phyloP scores from a whole-genome alignment of 2,329 filamentous ascomycete species.

The Fusarium cicatricum region DNA sequence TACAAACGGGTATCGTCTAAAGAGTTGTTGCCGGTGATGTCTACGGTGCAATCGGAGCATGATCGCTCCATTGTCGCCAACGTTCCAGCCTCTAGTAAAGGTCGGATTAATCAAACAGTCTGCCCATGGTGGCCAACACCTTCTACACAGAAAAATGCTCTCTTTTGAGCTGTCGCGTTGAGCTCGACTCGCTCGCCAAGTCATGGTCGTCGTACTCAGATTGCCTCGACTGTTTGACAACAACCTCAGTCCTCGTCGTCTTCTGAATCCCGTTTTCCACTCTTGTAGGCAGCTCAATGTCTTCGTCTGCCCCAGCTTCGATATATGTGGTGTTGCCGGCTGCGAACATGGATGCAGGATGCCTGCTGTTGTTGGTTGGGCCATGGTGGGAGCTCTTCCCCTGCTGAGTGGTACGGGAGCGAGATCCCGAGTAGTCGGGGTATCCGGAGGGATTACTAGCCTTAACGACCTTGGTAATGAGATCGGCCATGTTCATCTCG shows the following conservation, averaged over 20 bases:
- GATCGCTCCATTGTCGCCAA: background rate
- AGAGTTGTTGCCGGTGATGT: background rate
- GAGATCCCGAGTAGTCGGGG: constrained; percentile 35
- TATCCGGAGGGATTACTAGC: constrained; percentile 34
- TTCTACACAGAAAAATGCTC: constrained; percentile 33
- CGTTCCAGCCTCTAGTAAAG: background rate
- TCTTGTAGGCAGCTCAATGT: constrained; percentile 29
- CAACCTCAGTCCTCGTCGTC: constrained; percentile 38
- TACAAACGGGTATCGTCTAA: constrained; percentile 17
- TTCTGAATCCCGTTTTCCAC: constrained; percentile 35
- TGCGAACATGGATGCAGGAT: constrained; percentile 32
- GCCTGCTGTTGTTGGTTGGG: constrained; percentile 6
- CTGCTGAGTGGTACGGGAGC: constrained; percentile 22
- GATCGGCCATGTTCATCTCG: constrained; percentile 62
- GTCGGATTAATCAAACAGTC: background rate
- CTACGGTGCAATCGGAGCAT: background rate
- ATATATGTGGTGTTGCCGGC: constrained; percentile 36
- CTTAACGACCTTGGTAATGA: constrained; percentile 53
- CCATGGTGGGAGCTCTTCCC: constrained; percentile 24
- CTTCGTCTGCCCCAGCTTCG: constrained; percentile 32
- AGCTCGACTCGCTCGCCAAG: constrained; percentile 33
- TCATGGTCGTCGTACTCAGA: constrained; percentile 36
- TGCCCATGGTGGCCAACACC: background rate
- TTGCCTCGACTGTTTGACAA: constrained; percentile 29
- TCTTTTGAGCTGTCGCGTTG: constrained; percentile 31